Evolutionary conservation across 106 monocot species (phyloP), one percentile per base, ranked within the genome.

Genomic region (Phalaenopsis equestris): DNA sequence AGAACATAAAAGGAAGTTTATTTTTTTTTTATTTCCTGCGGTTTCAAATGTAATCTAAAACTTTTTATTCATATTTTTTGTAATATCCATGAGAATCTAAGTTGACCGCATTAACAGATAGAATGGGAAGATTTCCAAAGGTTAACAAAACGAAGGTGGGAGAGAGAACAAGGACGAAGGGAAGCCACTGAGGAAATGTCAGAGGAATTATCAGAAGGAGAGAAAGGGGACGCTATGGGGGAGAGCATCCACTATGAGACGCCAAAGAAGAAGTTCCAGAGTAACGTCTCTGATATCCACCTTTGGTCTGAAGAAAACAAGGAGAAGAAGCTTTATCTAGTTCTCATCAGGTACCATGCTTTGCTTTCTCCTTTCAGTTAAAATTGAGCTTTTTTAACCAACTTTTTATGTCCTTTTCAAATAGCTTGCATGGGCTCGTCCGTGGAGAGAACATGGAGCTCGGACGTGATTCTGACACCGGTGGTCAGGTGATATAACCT

Each of bases 361-460:
- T 36, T 52, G 1, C 24, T 80, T 42, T 21, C 38, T 15, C 39
- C 45, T 17, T 80, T 55, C 52, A 10, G 55, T 38, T 39, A 70
- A 41, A 58, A 17, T 57, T 14, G 41, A 2, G 17, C 11, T 45
- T 41, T 49, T 3, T 56, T 56, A 21, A 79, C 23, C 1, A n/a
- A 39, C 75, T 37, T 58, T 6, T 42, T 24, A 67, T 80, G n/a
- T 3, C 46, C 19, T 75, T 24, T 81, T 77, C 15, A 30, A 68
- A 9, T 82, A 96, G 96, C 84, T 81, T 97, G 80, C 96, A 97
- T 70, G 97, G 97, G 42, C 88, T 97, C 4, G 94, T 97, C 67
- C 94, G 97, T 67, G 94, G 97, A 37, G 97, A 97, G 70, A 94
- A 94, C 84, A 97, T 94, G 97, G 97, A 97, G 83, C 82, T 97